A percentile compares a stretch with the other conserved stretches of the same genome.
Conservation (phyloP, 2,329 filamentous ascomycete genomes). For the Immersiporthe knoxdaviesiana region DNA sequence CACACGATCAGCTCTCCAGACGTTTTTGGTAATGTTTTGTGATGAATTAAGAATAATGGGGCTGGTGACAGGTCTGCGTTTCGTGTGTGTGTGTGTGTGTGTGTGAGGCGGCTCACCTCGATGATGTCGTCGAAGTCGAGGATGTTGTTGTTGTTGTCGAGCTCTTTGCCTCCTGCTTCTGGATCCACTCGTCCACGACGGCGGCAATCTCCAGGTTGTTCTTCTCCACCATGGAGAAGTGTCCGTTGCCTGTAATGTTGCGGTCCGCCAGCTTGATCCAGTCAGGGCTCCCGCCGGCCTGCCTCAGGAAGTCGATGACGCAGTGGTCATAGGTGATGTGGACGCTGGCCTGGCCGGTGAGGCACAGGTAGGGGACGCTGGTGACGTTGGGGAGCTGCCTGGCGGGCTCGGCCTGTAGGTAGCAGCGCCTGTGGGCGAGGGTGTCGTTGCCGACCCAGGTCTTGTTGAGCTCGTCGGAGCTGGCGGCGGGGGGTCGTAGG, state of each 20-base stretch:
- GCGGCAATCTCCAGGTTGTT: conserved; percentile 39
- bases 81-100: too few species aligned
- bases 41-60: background rate
- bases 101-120: conserved; percentile 16
- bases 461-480: conserved; percentile 34
- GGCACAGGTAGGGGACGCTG: conserved; percentile 49
- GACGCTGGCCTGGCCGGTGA: conserved; percentile 53
- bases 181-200: conserved; percentile 27
- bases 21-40: background rate
- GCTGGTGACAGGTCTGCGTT: background rate
- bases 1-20: background rate
- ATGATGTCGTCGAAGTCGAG: background rate
- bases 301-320: conserved; percentile 52
- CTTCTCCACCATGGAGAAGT: conserved; percentile 53
- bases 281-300: conserved; percentile 50
- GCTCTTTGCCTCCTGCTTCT: conserved; percentile 13
- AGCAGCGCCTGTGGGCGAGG: conserved; percentile 32
- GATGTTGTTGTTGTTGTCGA: background rate
- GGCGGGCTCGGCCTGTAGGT: conserved; percentile 37
- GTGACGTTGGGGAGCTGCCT: conserved; percentile 49
- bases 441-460: conserved; percentile 35
- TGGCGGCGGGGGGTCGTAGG: conserved; percentile 37
- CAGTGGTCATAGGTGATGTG: conserved; percentile 58
- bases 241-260: conserved; percentile 55
- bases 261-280: conserved; percentile 48